Conservation (phyloP, 805 yeast genomes). For the Saccharomycopsis fibuligera region DNA sequence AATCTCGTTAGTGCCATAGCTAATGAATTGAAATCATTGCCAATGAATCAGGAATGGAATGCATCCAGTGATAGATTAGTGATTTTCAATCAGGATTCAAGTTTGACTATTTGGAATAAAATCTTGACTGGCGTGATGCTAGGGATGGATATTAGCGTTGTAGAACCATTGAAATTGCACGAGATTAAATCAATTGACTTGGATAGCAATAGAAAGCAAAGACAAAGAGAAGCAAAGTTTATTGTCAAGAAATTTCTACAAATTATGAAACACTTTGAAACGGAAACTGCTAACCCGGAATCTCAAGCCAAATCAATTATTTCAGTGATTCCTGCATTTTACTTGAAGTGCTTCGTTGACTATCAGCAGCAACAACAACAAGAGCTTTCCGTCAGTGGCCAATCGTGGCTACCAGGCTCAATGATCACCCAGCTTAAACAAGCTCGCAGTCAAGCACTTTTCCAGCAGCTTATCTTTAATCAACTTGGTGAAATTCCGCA, state of each 20-base stretch:
- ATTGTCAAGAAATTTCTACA: slow-evolving; percentile 4
- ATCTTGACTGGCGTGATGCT: slow-evolving; percentile 13
- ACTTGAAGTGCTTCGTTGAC: slow-evolving; percentile 2
- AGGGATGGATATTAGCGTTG: slow-evolving; percentile 6
- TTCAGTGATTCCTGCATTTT: slow-evolving; percentile 14
- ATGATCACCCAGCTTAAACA: slow-evolving; percentile 6
- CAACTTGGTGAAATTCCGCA: slow-evolving; percentile 1
- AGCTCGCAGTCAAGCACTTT: slow-evolving; percentile 16
- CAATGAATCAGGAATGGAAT: slow-evolving; percentile 15
- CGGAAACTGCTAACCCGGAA: neutral
- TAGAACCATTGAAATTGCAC: slow-evolving; percentile 14
- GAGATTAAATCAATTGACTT: slow-evolving; percentile 12
- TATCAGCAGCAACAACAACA: neutral
- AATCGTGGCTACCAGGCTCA: neutral
- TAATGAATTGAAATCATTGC: slow-evolving; percentile 15
- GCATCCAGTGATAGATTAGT: slow-evolving; percentile 6
- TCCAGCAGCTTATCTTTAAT: slow-evolving; percentile 13
- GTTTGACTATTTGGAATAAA: slow-evolving; percentile 9
- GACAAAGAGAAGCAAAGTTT: slow-evolving; percentile 1
- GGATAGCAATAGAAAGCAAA: slow-evolving; percentile 1
- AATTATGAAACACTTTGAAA: neutral
- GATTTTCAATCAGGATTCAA: slow-evolving; percentile 13
- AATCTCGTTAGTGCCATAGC: slow-evolving; percentile 18
- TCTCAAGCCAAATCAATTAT: neutral
- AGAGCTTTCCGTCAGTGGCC: too few species aligned